A percentile compares a stretch with the other conserved stretches of the same genome.
phyloP scores from a whole-genome alignment of 169 alveolate genomes.

The Plasmodium berghei region DNA sequence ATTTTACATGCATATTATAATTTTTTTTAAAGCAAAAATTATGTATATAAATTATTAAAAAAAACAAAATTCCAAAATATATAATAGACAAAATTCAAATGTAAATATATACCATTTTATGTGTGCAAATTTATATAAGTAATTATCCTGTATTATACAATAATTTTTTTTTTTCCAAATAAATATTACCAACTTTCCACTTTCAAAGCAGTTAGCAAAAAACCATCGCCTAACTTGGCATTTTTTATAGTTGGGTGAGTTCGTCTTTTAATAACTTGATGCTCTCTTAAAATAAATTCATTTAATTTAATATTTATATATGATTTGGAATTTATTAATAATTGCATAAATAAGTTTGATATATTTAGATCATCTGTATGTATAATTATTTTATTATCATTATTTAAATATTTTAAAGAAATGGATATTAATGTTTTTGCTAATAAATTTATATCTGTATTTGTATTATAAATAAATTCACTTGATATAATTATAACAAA shows the following conservation, averaged over 20 bases:
- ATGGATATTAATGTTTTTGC: conserved; percentile 21
- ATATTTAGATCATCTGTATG: conserved; percentile 59
- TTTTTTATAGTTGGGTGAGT: conserved; percentile 68
- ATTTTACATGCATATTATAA: neutral
- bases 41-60: neutral
- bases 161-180: neutral
- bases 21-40: neutral
- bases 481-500: conserved; percentile 55
- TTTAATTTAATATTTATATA: conserved; percentile 46
- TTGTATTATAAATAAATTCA: conserved; percentile 48
- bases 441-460: conserved; percentile 33
- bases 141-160: neutral
- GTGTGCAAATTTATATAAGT: neutral
- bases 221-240: conserved; percentile 57
- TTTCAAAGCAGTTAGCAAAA: conserved; percentile 53
- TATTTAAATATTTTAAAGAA: conserved; percentile 46
- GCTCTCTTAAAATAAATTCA: conserved; percentile 54
- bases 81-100: neutral
- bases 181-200: conserved; percentile 3
- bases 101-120: neutral
- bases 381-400: conserved; percentile 62
- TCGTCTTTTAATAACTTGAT: conserved; percentile 53
- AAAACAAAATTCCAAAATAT: neutral
- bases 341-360: conserved; percentile 20
- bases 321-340: conserved; percentile 26